Conservation (phyloP, 805 yeast genomes). For the Sporopachydermia lactativora region DNA sequence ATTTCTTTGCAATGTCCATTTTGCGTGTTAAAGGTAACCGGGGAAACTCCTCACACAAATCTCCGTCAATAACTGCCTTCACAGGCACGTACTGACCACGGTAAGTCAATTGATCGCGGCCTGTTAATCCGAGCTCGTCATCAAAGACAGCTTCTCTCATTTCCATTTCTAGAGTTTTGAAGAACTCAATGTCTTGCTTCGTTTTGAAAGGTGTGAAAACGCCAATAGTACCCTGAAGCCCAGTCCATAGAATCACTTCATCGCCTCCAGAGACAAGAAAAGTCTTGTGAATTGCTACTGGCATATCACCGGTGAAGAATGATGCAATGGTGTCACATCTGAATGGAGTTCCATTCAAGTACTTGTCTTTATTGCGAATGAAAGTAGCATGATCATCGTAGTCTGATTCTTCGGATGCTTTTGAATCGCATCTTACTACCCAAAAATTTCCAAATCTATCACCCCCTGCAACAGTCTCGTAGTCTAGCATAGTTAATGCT, state of each 20-base stretch:
- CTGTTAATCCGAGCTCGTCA: constrained; percentile 29
- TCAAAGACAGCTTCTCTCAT: constrained; percentile 10
- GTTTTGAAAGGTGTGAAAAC: constrained; percentile 53
- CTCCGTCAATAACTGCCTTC: constrained; percentile 76
- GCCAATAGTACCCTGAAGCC: constrained; percentile 76
- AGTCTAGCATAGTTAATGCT: constrained; percentile 45
- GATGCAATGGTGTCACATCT: constrained; percentile 40
- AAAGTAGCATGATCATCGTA: constrained; percentile 33
- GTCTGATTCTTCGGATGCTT: constrained; percentile 32
- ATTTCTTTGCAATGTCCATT: constrained; percentile 16
- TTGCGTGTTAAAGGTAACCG: constrained; percentile 11
- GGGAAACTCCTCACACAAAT: constrained; percentile 50
- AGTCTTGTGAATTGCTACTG: constrained; percentile 44
- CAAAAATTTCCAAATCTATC: constrained; percentile 79
- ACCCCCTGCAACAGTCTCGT: constrained; percentile 66
- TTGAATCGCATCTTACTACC: constrained; percentile 46
- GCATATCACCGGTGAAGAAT: constrained; percentile 56
- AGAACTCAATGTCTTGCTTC: constrained; percentile 43
- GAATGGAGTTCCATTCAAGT: constrained; percentile 36
- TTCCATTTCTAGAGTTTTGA: constrained; percentile 38
- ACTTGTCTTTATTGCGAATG: constrained; percentile 19
- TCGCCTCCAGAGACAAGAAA: constrained; percentile 45
- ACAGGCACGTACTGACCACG: constrained; percentile 76
- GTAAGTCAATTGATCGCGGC: constrained; percentile 52
- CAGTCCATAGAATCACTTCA: constrained; percentile 54